These are phyloP conservation scores for Naganishia antarctica DNA, from an alignment of 768 basidiomycete genomes.

Conservation along the genomic window DNA sequence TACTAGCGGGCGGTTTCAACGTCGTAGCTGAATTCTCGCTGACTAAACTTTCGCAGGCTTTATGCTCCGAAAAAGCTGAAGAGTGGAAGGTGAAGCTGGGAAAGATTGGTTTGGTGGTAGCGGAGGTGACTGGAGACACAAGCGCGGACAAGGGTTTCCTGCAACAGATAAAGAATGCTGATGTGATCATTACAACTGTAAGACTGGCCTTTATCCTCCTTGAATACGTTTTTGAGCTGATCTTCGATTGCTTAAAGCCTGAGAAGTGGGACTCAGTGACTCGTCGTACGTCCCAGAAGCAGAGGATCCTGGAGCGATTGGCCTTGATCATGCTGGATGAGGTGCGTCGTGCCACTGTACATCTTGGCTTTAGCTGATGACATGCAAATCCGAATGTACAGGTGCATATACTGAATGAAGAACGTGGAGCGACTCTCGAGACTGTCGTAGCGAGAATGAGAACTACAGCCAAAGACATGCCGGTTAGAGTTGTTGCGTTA, in stretches of 20 bases:
- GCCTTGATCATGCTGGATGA: conserved; percentile 86
- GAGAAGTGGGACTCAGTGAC: conserved; percentile 98
- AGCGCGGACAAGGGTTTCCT: conserved; percentile 61
- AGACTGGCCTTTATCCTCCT: conserved; percentile 32
- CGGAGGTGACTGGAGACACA: conserved; percentile 90
- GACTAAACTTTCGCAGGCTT: conserved; percentile 68
- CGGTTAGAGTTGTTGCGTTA: conserved; percentile 76
- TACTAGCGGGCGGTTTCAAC: no score
- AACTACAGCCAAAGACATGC: conserved; percentile 55
- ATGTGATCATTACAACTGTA: conserved; percentile 81
- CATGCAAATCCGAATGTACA: conserved; percentile 48
- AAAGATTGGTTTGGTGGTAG: conserved; percentile 69
- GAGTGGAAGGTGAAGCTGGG: conserved; percentile 84
- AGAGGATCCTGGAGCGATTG: conserved; percentile 67
- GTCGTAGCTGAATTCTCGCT: no score
- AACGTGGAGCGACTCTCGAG: conserved; percentile 84
- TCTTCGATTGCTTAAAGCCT: conserved; percentile 52
- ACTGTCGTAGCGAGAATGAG: conserved; percentile 94
- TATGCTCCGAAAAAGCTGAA: conserved; percentile 74
- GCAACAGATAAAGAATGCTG: conserved; percentile 68
- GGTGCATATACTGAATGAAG: conserved; percentile 89
- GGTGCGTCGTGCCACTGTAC: conserved; percentile 51
- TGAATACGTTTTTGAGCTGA: neutral
- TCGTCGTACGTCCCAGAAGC: conserved; percentile 59
- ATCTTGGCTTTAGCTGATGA: neutral